Base-by-base conservation (phyloP, 768 basidiomycete species). In the Polyporus arcularius region DNA sequence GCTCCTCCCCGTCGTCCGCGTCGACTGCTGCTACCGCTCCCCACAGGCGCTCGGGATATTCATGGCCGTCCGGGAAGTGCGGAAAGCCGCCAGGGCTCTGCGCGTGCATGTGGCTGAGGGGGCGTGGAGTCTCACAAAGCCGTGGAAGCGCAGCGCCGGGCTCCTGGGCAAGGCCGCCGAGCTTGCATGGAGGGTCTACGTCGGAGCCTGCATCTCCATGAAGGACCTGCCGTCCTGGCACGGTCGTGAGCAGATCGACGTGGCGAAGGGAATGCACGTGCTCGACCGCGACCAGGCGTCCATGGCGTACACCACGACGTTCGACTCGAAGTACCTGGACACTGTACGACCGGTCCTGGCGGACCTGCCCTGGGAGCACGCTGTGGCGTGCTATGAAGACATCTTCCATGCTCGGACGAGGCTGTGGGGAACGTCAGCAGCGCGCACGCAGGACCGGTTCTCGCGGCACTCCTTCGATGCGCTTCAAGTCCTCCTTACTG, bases 21-120 rank as follows among this genome's bases (percentile, higher is more conserved):
- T 54, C 49, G 60, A 66, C 49, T 68, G 62, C 46, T 63, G 61
- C 28, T 63, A 68, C 53, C 59, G 57, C n/a, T 65, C 64, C 4
- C 67, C 65, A 1, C 62, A 64, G 45, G 55, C 65, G 4, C 26
- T 64, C 9, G 60, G 55, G 1, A 51, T 65, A 41, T 66, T 55
- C 53, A 59, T 57, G 40, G 39, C 41, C 1, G n/a, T 59, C 28
- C 57, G 42, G 18, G 49, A n/a, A 14, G 40, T 52, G 18, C 52
- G 60, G 7, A 48, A 30, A 14, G 35, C 38, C 10, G 21, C n/a
- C 14, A 28, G 38, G 18, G 30, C 32, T 12, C 9, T 55, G 38
- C 16, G 52, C 12, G 28, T 55, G 2, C 57, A 35, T 40, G 10
- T 65, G 35, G 46, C 48, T 8, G 9, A 43, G 31, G 41, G 47